Percentiles rank a stretch among this genome's conserved stretches.
phyloP scores from a whole-genome alignment of 2,329 filamentous ascomycete genomes.

The Beauveria rudraprayagi region DNA sequence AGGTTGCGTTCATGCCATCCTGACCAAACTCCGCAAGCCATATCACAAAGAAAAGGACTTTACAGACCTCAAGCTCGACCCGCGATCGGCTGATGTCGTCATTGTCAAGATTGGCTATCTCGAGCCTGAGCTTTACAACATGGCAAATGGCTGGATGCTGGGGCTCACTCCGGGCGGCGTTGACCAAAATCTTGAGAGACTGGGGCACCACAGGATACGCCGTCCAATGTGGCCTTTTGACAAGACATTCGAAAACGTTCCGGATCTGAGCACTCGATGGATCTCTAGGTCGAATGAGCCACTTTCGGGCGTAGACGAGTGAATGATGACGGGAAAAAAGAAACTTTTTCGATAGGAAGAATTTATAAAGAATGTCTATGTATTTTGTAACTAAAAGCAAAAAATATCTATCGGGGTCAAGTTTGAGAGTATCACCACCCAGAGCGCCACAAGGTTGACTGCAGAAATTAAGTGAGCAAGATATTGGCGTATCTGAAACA shows the following conservation, averaged over 20 bases:
- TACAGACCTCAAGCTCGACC: constrained; percentile 36
- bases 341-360: background rate
- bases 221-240: constrained; percentile 36
- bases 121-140: constrained; percentile 45
- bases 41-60: constrained; percentile 47
- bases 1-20: constrained; percentile 41
- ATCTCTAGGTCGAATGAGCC: constrained; percentile 16
- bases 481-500: too few species aligned
- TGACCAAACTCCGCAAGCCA: constrained; percentile 44
- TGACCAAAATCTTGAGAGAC: constrained; percentile 40
- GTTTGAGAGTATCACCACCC: too few species aligned
- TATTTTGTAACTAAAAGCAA: background rate
- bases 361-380: background rate
- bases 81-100: constrained; percentile 39
- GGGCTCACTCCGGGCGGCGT: constrained; percentile 46
- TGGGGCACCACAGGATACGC: constrained; percentile 39
- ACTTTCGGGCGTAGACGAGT: constrained; percentile 13
- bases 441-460: too few species aligned
- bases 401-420: background rate
- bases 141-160: constrained; percentile 47
- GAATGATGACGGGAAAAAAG: background rate
- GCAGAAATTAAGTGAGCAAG: too few species aligned
- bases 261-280: constrained; percentile 17
- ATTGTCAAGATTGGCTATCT: constrained; percentile 50
- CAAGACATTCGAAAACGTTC: constrained; percentile 14